A percentile compares a stretch with the other conserved stretches of the same genome.
These are phyloP conservation scores for Diplodia corticola DNA, from an alignment of 2,329 filamentous ascomycete genomes.

Conservation along the genomic window DNA sequence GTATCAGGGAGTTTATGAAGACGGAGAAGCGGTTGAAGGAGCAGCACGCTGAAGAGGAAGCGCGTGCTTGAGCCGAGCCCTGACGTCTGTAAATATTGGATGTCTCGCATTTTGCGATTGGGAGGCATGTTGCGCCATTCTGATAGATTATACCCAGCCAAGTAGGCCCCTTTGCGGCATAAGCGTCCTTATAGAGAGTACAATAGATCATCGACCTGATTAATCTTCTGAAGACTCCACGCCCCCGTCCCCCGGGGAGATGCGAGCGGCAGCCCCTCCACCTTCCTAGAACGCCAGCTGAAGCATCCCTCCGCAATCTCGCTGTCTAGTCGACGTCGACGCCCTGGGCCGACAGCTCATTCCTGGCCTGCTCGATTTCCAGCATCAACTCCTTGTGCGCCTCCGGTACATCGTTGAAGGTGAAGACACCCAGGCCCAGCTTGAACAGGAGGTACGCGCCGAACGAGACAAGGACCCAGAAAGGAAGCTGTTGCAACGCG, in stretches of 20 bases:
- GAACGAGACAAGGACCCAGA: constrained; percentile 89
- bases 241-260: not conserved
- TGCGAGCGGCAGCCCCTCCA: not conserved
- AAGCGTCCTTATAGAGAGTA: constrained; percentile 5
- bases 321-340: constrained; percentile 70
- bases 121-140: not conserved
- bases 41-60: constrained; percentile 64
- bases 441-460: constrained; percentile 90
- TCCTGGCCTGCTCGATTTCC: constrained; percentile 77
- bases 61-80: constrained; percentile 25
- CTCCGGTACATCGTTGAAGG: constrained; percentile 92
- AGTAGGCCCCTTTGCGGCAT: not conserved
- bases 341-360: constrained; percentile 70
- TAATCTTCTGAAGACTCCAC: not conserved
- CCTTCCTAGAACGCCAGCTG: constrained; percentile 4
- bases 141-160: constrained; percentile 13
- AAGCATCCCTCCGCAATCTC: not conserved
- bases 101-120: not conserved
- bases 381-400: constrained; percentile 86
- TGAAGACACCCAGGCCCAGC: constrained; percentile 88
- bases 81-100: not conserved
- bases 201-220: constrained; percentile 1
- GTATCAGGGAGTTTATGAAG: constrained; percentile 96
- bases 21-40: constrained; percentile 87
- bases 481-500: constrained; percentile 67